Conservation (phyloP, 2,329 filamentous ascomycete genomes). For the Nothophoma quercina region DNA sequence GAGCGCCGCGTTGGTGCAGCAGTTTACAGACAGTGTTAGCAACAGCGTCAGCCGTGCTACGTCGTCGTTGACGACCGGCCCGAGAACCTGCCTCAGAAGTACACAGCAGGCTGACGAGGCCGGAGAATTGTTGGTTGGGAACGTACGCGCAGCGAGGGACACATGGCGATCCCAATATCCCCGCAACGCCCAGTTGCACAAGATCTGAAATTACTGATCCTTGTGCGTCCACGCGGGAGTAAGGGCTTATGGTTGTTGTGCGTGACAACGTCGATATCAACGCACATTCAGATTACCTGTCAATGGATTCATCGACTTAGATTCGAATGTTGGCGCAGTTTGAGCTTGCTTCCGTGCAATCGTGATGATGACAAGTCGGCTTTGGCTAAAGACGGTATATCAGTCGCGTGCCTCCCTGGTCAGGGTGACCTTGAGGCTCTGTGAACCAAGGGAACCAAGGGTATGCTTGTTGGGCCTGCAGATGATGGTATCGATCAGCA, state of each 20-base stretch:
- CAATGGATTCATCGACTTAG: no score
- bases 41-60: background rate
- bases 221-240: background rate
- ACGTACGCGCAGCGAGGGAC: conserved; percentile 1
- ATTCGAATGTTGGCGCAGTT: background rate
- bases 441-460: conserved; percentile 1
- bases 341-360: background rate
- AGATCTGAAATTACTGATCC: conserved; percentile 4
- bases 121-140: background rate
- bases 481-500: background rate
- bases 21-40: background rate
- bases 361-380: background rate
- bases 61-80: background rate
- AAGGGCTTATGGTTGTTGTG: background rate
- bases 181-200: conserved; percentile 6
- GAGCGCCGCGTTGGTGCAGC: background rate
- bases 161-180: conserved; percentile 4
- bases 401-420: background rate
- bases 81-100: background rate
- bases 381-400: background rate
- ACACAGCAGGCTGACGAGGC: conserved; percentile 2
- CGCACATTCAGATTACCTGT: no score
- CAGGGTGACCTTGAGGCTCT: background rate
- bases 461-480: background rate
- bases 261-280: background rate